Base-by-base conservation (phyloP, 2,329 filamentous ascomycete genomes). In the Aspergillus sp. region DNA sequence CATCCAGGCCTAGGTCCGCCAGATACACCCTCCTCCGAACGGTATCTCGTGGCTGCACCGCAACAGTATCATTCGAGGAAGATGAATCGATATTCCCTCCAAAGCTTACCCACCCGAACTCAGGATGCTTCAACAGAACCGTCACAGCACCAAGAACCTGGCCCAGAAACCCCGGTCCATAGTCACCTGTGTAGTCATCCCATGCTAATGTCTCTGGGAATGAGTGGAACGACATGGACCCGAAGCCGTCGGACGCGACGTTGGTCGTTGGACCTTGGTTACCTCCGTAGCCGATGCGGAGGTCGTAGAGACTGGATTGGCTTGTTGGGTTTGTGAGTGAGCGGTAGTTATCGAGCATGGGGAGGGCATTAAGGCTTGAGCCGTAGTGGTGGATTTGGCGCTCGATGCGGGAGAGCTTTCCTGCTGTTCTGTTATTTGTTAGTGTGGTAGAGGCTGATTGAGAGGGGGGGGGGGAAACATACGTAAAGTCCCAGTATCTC, bases 381-480 rank as follows among this genome's bases (percentile, higher is more conserved):
- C 85, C 85, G 64, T 87, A 88, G 71, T 88, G 85, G 65, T 88
- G 85, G 60, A 87, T 81, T 70, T 85, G 82, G 4, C 80, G 73
- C 62, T 82, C 79, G 17, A 78, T 77, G 7, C 78, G 72, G 28
- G 68, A 61, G 10, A 79, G 65, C 62, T 80, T 79, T 13, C 75
- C 78, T 1, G 67, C 81, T 68, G 75, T 84, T 10, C 64, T 70
- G 32, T 28, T 8, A 28, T 1, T 28, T 28, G 25, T 28, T 28
- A 28, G 25, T 28, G 25, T 25, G 7, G 25, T 25, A 25, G 25
- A 0, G 25, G 1, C 25, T 25, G 25, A 25, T 25, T 25, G 25
- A 25, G 25, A 25, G 7, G 7, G 25, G 7, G 25, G 7, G 7
- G 25, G 7, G 25, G 0, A 25, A 25, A 2, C 0, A 8, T 58